These are phyloP conservation scores for Leishmania mexicana DNA, from an alignment of 208 protist species.

Conservation along the genomic window DNA sequence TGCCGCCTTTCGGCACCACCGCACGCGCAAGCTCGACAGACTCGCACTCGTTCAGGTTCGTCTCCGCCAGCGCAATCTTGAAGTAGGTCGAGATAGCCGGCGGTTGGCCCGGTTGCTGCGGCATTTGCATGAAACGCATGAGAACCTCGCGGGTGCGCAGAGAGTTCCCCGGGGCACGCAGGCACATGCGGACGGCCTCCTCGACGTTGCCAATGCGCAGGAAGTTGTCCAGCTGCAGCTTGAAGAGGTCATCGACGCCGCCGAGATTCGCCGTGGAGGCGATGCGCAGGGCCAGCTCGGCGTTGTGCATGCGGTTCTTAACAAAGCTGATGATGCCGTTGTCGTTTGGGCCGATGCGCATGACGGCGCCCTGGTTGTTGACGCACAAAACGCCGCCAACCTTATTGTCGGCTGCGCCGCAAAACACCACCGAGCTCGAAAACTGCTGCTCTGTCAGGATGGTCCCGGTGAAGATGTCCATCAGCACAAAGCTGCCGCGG, in stretches of 20 bases:
- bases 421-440: slow-evolving; percentile 95
- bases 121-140: slow-evolving; percentile 91
- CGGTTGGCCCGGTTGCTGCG: slow-evolving; percentile 80
- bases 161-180: slow-evolving; percentile 91
- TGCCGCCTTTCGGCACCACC: slow-evolving; percentile 92
- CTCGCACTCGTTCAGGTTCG: slow-evolving; percentile 97
- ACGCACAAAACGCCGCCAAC: slow-evolving; percentile 95
- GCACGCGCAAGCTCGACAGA: slow-evolving; percentile 97
- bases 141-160: slow-evolving; percentile 98
- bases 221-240: slow-evolving; percentile 95
- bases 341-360: slow-evolving; percentile 96
- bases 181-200: slow-evolving; percentile 96
- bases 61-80: slow-evolving; percentile 96
- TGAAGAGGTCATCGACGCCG: slow-evolving; percentile 98
- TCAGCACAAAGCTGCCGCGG: slow-evolving; percentile 94
- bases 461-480: slow-evolving; percentile 96
- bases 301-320: slow-evolving; percentile 93
- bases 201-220: slow-evolving; percentile 92
- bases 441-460: slow-evolving; percentile 97
- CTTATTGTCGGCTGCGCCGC: slow-evolving; percentile 89
- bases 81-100: slow-evolving; percentile 99
- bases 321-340: slow-evolving; percentile 97
- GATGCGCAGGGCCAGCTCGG: slow-evolving; percentile 95
- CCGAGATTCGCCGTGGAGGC: slow-evolving; percentile 96
- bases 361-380: slow-evolving; percentile 95